phyloP scores from a whole-genome alignment of 2,329 filamentous ascomycete genomes.

The Alternaria sp. region DNA sequence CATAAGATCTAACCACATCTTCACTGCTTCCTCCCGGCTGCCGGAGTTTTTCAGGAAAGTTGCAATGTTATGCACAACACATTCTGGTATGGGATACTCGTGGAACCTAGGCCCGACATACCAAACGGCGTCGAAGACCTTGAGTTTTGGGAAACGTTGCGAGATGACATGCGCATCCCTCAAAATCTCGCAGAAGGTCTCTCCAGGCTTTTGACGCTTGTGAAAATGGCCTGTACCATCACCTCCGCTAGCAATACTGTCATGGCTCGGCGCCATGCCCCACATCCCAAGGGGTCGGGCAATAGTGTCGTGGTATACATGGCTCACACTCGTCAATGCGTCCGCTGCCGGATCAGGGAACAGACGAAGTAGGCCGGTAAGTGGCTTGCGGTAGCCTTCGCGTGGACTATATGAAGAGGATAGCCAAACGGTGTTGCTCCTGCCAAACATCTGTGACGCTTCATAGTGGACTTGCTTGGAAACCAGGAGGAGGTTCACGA shows the following conservation, averaged over 20 bases:
- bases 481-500: conserved; percentile 23
- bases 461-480: conserved; percentile 31
- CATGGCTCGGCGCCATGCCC: conserved; percentile 7
- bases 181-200: conserved; percentile 17
- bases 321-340: conserved; percentile 5
- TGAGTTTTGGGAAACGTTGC: conserved; percentile 24
- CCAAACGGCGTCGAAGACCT: conserved; percentile 19
- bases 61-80: background rate
- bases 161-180: conserved; percentile 21
- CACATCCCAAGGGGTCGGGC: background rate
- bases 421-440: conserved; percentile 23
- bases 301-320: conserved; percentile 3
- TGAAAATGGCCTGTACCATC: conserved; percentile 2
- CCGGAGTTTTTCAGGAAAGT: background rate
- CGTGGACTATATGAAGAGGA: background rate
- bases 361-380: conserved; percentile 21
- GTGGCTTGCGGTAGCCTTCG: background rate
- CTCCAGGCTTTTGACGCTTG: conserved; percentile 5
- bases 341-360: conserved; percentile 24
- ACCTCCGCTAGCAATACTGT: background rate
- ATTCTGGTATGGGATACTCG: background rate
- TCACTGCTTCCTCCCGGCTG: conserved; percentile 2
- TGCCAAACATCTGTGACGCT: conserved; percentile 26
- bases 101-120: background rate
- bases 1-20: conserved; percentile 22